Base-by-base conservation (phyloP, 768 basidiomycete genomes). In the Termitomyces sp. region DNA sequence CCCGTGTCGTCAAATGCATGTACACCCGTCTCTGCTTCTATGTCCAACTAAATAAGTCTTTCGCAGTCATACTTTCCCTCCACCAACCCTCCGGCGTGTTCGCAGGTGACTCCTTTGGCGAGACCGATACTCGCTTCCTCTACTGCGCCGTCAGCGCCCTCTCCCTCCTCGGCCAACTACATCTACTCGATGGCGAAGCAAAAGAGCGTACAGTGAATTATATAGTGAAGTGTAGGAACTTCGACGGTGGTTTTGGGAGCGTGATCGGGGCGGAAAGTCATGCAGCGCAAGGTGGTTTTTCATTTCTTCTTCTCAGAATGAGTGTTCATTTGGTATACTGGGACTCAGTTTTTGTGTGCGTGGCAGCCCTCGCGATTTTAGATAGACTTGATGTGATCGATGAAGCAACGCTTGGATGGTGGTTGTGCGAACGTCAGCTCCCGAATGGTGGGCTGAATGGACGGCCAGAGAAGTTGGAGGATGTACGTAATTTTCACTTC, bases 391-490 rank as follows among this genome's bases (percentile, higher is more conserved):
- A 97, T 61, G 78, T 79, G 29, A 79, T 96, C 3, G 93, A 98
- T 63, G 66, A 74, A 2, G 81, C 90, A n/a, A 89, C 84, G 27
- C 73, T 98, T 1, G 88, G 77, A 2, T 95, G 92, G 88, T 98
- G 97, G 97, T 72, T 99, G 3, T 82, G 90, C 6, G 97, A 98
- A 65, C 78, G 97, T 7, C 97, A 99, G 67, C 76, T 97, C 12
- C 89, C 94, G 0, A 93, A 82, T 62, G 97, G 97, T 7, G 97
- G 97, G 0, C 73, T 99, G 56, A 98, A 98, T 61, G 97, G 96
- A 0, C 79, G 97, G n/a, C 97, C 97, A 10, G 93, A 99, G 68
- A 99, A 99, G 72, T 75, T 98, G 32, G 92, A 94, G 72, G 96
- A 98, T 66, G 97, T 96, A 61, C 62, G 86, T 77, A 7, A 10